Conservation (phyloP, 257 asterid genomes). For the Mentha longifolia region DNA sequence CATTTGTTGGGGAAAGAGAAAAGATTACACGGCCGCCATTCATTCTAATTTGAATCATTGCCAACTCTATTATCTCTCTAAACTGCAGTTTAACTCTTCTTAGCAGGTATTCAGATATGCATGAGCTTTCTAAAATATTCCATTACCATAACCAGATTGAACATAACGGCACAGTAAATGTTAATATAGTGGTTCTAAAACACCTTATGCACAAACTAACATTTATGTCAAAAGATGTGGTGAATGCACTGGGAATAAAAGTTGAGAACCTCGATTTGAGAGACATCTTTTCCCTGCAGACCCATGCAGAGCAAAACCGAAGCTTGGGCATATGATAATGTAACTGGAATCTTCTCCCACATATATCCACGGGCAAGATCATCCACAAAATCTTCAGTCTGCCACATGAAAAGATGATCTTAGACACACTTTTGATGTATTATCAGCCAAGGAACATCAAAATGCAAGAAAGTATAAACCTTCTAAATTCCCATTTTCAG, state of each 20-base stretch:
- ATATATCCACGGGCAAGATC: constrained; percentile 71
- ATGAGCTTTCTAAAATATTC: not conserved
- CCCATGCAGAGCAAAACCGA: constrained; percentile 91
- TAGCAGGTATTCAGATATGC: not conserved
- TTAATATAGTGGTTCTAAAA: not conserved
- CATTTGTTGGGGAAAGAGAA: not conserved
- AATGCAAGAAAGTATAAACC: not conserved
- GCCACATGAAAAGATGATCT: constrained; percentile 34
- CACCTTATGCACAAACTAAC: not conserved
- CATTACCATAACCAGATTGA: constrained; percentile 6
- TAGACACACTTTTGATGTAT: not conserved
- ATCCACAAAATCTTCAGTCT: constrained; percentile 61
- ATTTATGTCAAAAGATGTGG: not conserved
- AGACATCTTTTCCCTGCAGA: constrained; percentile 73
- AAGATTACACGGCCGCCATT: not conserved
- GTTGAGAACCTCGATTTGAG: constrained; percentile 64
- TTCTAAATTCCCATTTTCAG: too few species aligned
- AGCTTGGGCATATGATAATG: constrained; percentile 77
- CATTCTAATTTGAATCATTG: not conserved
- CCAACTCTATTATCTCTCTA: not conserved
- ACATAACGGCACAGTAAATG: not conserved
- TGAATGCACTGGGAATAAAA: constrained; percentile 17
- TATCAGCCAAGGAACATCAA: constrained; percentile 11
- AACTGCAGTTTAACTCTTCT: not conserved
- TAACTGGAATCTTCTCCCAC: constrained; percentile 78